These are phyloP conservation scores for Ophiocordyceps camponoti-leonardi DNA, from an alignment of 2,329 filamentous ascomycete genomes.

Conservation along the genomic window DNA sequence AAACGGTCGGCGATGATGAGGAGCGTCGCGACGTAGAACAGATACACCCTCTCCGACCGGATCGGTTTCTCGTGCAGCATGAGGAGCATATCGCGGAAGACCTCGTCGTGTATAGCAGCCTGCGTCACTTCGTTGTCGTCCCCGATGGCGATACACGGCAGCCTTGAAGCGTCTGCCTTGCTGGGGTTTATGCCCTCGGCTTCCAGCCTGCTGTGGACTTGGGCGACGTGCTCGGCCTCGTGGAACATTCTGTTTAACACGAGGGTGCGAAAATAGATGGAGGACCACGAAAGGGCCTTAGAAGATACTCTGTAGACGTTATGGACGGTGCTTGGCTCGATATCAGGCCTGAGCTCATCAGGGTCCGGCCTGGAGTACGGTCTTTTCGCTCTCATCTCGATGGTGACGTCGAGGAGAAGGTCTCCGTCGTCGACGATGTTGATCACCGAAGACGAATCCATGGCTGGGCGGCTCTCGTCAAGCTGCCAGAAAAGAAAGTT, in stretches of 20 bases:
- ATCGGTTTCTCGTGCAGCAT: slow-evolving; percentile 41
- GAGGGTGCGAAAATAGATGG: slow-evolving; percentile 53
- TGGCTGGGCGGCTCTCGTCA: too few relatives aligned
- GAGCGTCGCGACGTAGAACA: slow-evolving; percentile 48
- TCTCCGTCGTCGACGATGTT: slow-evolving; percentile 42
- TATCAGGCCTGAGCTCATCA: slow-evolving; percentile 6
- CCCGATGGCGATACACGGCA: slow-evolving; percentile 47
- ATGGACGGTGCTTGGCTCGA: slow-evolving; percentile 13
- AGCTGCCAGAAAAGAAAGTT: too few relatives aligned
- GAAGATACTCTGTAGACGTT: slow-evolving; percentile 44
- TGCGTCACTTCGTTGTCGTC: slow-evolving; percentile 55
- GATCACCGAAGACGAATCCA: slow-evolving; percentile 14
- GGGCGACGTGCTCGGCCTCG: slow-evolving; percentile 39
- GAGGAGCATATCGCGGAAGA: slow-evolving; percentile 50
- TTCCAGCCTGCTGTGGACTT: slow-evolving; percentile 31
- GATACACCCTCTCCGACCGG: slow-evolving; percentile 16
- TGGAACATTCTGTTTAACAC: slow-evolving; percentile 45
- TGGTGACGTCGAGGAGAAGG: slow-evolving; percentile 47
- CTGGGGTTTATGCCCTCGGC: slow-evolving; percentile 27
- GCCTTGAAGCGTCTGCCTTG: slow-evolving; percentile 27
- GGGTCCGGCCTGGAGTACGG: slow-evolving; percentile 11
- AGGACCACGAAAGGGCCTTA: slow-evolving; percentile 37
- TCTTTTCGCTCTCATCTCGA: slow-evolving; percentile 33
- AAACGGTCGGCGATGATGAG: slow-evolving; percentile 59
- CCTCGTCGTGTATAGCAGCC: slow-evolving; percentile 37